These are phyloP conservation scores for Flaveria ramosissima DNA, from an alignment of 129 eudicot genomes.

Conservation along the genomic window DNA sequence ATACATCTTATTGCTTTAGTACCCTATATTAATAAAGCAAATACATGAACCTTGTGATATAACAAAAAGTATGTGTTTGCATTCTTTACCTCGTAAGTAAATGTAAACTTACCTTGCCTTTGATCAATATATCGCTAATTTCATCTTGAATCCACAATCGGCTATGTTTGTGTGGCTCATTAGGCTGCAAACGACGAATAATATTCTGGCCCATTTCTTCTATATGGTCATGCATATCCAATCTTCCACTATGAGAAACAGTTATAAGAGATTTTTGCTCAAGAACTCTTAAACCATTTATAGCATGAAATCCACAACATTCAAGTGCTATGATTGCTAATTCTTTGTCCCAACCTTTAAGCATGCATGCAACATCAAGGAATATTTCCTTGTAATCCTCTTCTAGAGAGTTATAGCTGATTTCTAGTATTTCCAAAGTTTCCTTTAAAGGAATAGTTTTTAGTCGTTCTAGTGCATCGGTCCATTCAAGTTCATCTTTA, in stretches of 20 bases:
- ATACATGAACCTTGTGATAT: too few relatives aligned
- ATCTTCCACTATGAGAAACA: background rate
- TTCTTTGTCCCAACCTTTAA: background rate
- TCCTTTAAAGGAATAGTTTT: background rate
- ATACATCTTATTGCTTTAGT: background rate
- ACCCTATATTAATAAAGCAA: background rate
- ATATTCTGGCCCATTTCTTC: slow-evolving; percentile 3
- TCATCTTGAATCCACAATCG: background rate
- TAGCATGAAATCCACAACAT: background rate
- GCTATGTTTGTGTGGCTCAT: background rate
- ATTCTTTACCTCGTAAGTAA: background rate
- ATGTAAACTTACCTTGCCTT: background rate
- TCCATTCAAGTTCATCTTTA: background rate
- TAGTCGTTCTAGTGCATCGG: background rate
- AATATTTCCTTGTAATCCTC: background rate
- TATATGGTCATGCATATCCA: slow-evolving; percentile 5
- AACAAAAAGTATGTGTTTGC: background rate
- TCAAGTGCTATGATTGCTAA: background rate
- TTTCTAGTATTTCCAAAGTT: background rate
- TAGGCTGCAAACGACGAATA: background rate
- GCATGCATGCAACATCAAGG: background rate
- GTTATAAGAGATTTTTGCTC: slow-evolving; percentile 4
- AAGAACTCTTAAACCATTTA: background rate
- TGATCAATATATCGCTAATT: background rate
- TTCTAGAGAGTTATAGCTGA: background rate